Conservation (phyloP, 2,329 filamentous ascomycete species). For the Blastomyces percursus region DNA sequence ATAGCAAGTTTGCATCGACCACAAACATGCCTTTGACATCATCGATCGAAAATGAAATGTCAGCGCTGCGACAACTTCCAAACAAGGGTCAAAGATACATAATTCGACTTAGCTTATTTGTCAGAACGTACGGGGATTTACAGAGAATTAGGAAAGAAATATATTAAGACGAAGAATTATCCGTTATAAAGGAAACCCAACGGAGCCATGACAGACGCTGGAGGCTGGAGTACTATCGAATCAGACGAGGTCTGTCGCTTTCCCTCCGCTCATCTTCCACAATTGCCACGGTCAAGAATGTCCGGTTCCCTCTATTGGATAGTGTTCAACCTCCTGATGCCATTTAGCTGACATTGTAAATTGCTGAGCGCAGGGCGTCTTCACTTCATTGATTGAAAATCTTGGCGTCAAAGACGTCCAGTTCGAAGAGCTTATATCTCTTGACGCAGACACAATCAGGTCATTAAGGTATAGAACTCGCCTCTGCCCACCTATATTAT, state of each 20-base stretch:
- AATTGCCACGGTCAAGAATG: not conserved
- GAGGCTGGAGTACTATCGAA: conserved; percentile 94
- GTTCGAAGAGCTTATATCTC: conserved; percentile 88
- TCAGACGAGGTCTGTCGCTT: conserved; percentile 70
- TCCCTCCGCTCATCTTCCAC: not conserved
- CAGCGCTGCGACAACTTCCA: not conserved
- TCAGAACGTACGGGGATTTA: not conserved
- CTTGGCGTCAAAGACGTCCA: conserved; percentile 89
- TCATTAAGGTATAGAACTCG: conserved; percentile 29
- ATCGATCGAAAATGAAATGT: not conserved
- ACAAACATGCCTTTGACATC: conserved; percentile 1
- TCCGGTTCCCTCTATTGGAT: not conserved
- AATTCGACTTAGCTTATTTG: not conserved
- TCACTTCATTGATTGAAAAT: conserved; percentile 87
- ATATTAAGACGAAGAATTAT: not conserved
- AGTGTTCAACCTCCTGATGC: not conserved
- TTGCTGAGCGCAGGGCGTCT: conserved; percentile 58
- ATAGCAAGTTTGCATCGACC: not conserved
- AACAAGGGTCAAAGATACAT: not conserved
- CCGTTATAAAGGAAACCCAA: not conserved
- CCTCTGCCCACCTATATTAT: not conserved
- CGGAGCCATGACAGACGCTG: conserved; percentile 50
- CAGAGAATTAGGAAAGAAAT: not conserved
- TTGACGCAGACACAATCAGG: conserved; percentile 57
- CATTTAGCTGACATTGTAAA: conserved; percentile 5